Evolutionary conservation across 768 basidiomycete genomes (phyloP).

Genomic region (Thelephora aurantiotincta): DNA sequence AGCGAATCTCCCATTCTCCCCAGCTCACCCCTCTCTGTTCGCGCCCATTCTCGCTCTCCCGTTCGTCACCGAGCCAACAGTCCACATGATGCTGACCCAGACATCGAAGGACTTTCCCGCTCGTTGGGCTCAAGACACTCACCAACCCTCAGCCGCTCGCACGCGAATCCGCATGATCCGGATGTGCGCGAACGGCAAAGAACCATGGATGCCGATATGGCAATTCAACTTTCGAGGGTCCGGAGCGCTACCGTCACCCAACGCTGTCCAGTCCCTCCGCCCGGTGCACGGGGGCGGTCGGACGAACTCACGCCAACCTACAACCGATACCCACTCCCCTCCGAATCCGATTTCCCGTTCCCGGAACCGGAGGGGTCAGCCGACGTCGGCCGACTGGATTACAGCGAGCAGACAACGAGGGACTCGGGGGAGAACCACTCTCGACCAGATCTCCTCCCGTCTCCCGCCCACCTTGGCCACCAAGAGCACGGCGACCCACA

Average conservation of each 20-base stretch:
- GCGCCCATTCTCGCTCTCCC: not conserved
- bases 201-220: conserved; percentile 91
- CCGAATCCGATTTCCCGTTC: conserved; percentile 26
- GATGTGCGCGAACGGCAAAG: conserved; percentile 77
- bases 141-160: conserved; percentile 30
- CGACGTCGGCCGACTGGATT: conserved; percentile 1
- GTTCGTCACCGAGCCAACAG: not conserved
- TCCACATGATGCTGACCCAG: not conserved
- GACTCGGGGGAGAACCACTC: not conserved
- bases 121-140: conserved; percentile 21
- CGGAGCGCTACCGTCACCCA: conserved; percentile 42
- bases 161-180: conserved; percentile 55
- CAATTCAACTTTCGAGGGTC: conserved; percentile 61
- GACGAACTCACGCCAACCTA: conserved; percentile 11
- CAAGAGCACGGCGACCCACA: conserved; percentile 36
- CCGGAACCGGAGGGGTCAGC: conserved; percentile 33
- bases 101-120: no score
- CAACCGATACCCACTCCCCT: conserved; percentile 8
- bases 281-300: conserved; percentile 17
- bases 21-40: not conserved
- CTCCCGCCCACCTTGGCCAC: conserved; percentile 22
- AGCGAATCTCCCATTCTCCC: not conserved
- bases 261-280: conserved; percentile 19
- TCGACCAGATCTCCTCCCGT: conserved; percentile 5
- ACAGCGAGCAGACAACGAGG: no score